Conservation (phyloP, 768 basidiomycete genomes). For the Trametes meyenii region DNA sequence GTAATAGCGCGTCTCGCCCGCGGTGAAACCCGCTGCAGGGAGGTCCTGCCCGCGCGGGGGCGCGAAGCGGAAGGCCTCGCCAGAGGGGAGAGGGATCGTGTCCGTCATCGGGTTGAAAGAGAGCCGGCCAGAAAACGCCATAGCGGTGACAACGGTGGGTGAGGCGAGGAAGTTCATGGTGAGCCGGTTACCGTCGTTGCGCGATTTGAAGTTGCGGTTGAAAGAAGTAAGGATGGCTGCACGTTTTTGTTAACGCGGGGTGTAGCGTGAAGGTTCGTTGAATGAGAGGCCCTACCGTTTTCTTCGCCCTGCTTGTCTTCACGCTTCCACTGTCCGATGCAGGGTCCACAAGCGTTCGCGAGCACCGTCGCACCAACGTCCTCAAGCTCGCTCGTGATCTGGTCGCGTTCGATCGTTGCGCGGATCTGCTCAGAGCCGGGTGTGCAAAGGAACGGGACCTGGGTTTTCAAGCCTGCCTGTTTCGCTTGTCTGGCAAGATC, state of each 20-base stretch:
- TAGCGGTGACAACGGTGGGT: conserved; percentile 95
- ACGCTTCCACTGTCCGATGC: conserved; percentile 99
- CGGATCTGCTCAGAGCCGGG: conserved; percentile 96
- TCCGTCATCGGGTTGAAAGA: conserved; percentile 94
- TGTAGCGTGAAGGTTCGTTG: not conserved
- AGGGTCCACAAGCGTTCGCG: conserved; percentile 98
- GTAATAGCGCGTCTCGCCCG: conserved; percentile 74
- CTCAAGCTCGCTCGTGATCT: conserved; percentile 78
- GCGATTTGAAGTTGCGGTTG: conserved; percentile 91
- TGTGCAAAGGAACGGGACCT: conserved; percentile 87
- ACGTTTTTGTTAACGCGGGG: not conserved
- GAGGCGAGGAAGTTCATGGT: conserved; percentile 99
- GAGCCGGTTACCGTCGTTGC: conserved; percentile 92
- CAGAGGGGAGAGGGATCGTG: conserved; percentile 63
- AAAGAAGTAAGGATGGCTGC: conserved; percentile 95
- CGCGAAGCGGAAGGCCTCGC: conserved; percentile 79
- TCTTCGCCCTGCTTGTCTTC: conserved; percentile 86
- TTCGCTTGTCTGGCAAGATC: conserved; percentile 90
- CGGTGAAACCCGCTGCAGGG: conserved; percentile 79
- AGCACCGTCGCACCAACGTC: conserved; percentile 93
- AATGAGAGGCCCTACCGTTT: conserved; percentile 63
- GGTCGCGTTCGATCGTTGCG: conserved; percentile 95
- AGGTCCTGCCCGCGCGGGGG: conserved; percentile 86
- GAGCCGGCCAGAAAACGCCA: conserved; percentile 93
- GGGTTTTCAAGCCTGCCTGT: conserved; percentile 75